Conservation (phyloP, 176 grass and related monocot species). For the Otatea glauca region DNA sequence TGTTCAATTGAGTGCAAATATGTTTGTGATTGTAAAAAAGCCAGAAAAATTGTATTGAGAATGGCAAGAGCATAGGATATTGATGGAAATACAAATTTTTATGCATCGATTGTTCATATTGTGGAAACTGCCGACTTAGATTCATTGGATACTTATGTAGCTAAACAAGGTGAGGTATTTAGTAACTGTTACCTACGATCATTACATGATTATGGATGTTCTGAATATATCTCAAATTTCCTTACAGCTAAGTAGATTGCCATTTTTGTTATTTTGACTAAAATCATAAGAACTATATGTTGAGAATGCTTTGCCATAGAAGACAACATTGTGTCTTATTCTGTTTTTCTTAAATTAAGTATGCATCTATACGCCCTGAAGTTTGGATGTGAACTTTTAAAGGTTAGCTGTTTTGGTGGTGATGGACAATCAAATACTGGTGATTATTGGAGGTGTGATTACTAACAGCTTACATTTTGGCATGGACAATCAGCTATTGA, state of each 20-base stretch:
- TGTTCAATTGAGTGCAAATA: constrained; percentile 1
- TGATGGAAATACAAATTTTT: background rate
- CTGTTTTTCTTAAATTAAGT: constrained; percentile 9
- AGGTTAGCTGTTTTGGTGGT: constrained; percentile 90
- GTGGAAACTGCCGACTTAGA: background rate
- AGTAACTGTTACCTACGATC: background rate
- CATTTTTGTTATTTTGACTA: constrained; percentile 4
- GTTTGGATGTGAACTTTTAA: constrained; percentile 39
- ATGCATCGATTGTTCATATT: too few relatives aligned
- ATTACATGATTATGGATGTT: background rate
- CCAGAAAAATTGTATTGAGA: background rate
- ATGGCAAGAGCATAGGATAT: background rate
- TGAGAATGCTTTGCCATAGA: background rate
- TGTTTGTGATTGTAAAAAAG: background rate
- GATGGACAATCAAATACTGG: constrained; percentile 75
- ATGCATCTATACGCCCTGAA: background rate
- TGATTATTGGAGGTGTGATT: constrained; percentile 72
- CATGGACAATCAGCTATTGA: too few relatives aligned
- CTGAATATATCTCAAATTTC: background rate
- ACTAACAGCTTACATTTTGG: background rate
- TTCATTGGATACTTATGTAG: background rate
- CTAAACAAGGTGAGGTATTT: constrained; percentile 59
- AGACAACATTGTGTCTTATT: background rate
- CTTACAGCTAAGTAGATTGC: background rate
- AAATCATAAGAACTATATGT: background rate